Evolutionary conservation across 495 filamentous ascomycete genomes (phyloP), one percentile per base, ranked within the genome.

Genomic region (Daldinia loculata): DNA sequence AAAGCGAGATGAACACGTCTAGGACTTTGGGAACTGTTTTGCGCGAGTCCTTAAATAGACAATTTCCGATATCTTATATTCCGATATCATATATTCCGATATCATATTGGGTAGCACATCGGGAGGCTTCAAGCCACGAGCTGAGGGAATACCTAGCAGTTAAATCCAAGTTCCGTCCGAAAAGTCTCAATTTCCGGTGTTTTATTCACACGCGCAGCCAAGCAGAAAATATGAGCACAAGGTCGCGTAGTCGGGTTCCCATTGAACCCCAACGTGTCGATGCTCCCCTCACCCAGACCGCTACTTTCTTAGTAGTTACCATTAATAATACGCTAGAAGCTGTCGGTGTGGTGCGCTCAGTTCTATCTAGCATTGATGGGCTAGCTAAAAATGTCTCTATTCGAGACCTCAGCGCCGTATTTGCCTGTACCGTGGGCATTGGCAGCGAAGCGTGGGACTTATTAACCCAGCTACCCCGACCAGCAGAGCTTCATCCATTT

Each of bases 381-480:
- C 79, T 88, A 41, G 70, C 84, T 32, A 89, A 89, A 67, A 88
- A 86, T 59, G 82, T 89, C 34, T 70, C 82, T 6, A 82, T 88
- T 38, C 84, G 86, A 36, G 85, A 88, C 56, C 79, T 82, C 4
- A 74, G 61, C 14, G 81, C 84, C 22, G 74, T 74, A 17, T 86
- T 88, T 66, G 74, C 84, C 27, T 87, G 84, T 66, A 85, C 85
- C 2, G 84, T 85, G 11, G 86, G 85, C 56, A 86, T 88, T 48
- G 85, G 86, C 52, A 83, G 81, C 62, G 66, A 77, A 17, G 78
- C 81, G 39, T 88, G 86, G 85, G 80, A 84, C 62, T 61, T 66
- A 0, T 51, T 89, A 19, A 85, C 81, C 2, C 64, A 72, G 1
- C 75, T 83, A 0, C 83, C 83, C 8, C 80, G 78, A 5, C 85